Conservation (phyloP, 371 early-diverging fungal species). For the Circinella minor region DNA sequence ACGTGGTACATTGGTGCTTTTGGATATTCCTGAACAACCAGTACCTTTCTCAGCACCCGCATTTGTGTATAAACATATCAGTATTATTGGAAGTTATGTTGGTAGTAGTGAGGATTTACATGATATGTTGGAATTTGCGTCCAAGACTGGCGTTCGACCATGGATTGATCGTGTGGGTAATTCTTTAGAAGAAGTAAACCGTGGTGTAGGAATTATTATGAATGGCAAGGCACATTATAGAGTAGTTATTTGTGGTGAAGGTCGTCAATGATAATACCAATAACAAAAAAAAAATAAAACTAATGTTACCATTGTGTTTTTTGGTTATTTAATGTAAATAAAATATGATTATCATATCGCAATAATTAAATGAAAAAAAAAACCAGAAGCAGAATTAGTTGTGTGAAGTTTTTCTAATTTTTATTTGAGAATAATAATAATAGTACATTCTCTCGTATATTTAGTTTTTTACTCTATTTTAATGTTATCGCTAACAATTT, state of each 20-base stretch:
- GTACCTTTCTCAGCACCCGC: conserved; percentile 42
- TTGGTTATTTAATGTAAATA: too few species aligned
- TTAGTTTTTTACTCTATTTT: too few species aligned
- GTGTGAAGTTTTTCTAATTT: too few species aligned
- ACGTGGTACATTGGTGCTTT: conserved; percentile 61
- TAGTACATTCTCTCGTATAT: too few species aligned
- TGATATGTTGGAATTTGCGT: conserved; percentile 76
- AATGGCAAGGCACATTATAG: conserved; percentile 74
- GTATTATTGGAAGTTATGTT: conserved; percentile 72
- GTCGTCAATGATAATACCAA: conserved; percentile 7
- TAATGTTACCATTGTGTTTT: too few species aligned
- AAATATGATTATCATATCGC: too few species aligned
- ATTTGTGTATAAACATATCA: conserved; percentile 55
- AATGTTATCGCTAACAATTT: too few species aligned
- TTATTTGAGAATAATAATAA: too few species aligned
- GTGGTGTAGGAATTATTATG: conserved; percentile 61
- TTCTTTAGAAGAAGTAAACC: conserved; percentile 67
- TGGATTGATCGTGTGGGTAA: conserved; percentile 64
- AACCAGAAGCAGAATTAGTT: too few species aligned
- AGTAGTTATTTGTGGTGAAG: conserved; percentile 59
- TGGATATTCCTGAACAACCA: conserved; percentile 71
- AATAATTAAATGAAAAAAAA: too few species aligned
- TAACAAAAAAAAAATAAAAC: too few species aligned
- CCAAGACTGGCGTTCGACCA: conserved; percentile 67
- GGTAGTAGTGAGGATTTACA: conserved; percentile 61